Base-by-base conservation (phyloP, 352 stramenopile species). In the Phytophthora boehmeriae region DNA sequence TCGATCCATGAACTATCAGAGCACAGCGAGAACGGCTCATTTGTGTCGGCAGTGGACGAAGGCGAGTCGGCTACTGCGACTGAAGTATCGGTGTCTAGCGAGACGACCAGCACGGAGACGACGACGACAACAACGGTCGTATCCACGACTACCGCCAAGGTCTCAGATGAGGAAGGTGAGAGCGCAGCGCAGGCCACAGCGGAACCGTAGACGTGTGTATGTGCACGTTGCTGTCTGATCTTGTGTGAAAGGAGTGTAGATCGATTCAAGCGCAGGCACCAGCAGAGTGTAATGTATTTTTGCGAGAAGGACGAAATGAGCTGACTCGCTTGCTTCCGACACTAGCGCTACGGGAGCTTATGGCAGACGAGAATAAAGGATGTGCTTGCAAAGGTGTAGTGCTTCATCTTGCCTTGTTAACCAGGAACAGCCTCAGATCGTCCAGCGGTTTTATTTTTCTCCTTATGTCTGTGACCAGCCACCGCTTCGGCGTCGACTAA, bases 1-100 rank as follows among this genome's bases (percentile, higher is more conserved):
- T 80, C 75, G 16, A 83, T 86, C 51, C 56, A 79, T 46, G 72
- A 86, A 59, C 51, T 86, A n/a, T 74, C 66, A 8, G 65, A 81
- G 55, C 68, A 72, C 56, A 66, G 41, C 30, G 61, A 71, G 35
- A 60, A 44, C 53, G 49, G 5, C n/a, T 51, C 19, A n/a, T n/a
- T n/a, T n/a, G 34, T 16, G 17, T 30, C n/a, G 38, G 27, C 16
- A 17, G 25, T 32, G 10, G 22, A 13, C 13, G 19, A 23, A 16
- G 44, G 34, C 34, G 59, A 69, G 16, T 28, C 34, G 4, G 14
- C 30, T 10, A 55, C 53, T 25, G 39, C 27, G 6, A 65, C 64
- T 0, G 59, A 43, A 22, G 35, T 39, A 34, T 54, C 44, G 19
- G 17, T 61, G 44, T 6, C 55, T n/a, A 67, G 34, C 22, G 63